Evolutionary conservation across 352 stramenopile genomes (phyloP).

Genomic region (Pythium brassicae): DNA sequence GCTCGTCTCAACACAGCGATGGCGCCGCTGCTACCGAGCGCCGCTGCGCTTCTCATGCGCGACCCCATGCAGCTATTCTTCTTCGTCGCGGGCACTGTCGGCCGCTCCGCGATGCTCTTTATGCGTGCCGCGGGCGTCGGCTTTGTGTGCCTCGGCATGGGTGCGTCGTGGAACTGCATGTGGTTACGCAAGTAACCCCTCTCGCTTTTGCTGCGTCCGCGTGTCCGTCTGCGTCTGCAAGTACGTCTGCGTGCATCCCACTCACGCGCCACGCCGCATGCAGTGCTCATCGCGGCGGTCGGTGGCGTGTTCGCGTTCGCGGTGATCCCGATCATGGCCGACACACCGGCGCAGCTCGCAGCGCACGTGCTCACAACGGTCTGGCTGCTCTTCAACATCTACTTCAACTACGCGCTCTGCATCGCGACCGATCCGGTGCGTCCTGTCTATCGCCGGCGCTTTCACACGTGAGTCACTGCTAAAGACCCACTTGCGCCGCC

Average conservation of each 20-base stretch:
- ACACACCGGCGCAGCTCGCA: constrained; percentile 23
- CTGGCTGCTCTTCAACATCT: constrained; percentile 56
- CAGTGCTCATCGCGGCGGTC: constrained; percentile 41
- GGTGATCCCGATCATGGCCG: constrained; percentile 45
- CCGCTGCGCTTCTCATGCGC: constrained; percentile 30
- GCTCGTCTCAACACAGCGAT: too few relatives aligned
- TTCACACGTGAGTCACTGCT: too few relatives aligned
- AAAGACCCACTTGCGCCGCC: too few relatives aligned
- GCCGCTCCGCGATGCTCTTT: constrained; percentile 32
- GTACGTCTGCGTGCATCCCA: not conserved
- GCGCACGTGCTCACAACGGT: constrained; percentile 25
- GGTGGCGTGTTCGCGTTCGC: constrained; percentile 41
- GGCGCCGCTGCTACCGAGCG: constrained; percentile 6
- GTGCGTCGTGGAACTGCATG: constrained; percentile 14
- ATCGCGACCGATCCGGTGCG: constrained; percentile 51
- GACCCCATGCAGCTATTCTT: constrained; percentile 52
- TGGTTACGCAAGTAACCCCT: not conserved
- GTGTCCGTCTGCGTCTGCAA: too few relatives aligned
- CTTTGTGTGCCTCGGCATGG: constrained; percentile 42
- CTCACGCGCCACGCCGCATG: not conserved
- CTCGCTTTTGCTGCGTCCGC: not conserved
- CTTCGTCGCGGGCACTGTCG: constrained; percentile 23
- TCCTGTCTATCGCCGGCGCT: too few relatives aligned
- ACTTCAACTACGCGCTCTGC: constrained; percentile 75
- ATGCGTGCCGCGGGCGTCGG: constrained; percentile 38